Evolutionary conservation across 2,329 filamentous ascomycete species (phyloP).

Genomic region (Hirsutella rhossiliensis): DNA sequence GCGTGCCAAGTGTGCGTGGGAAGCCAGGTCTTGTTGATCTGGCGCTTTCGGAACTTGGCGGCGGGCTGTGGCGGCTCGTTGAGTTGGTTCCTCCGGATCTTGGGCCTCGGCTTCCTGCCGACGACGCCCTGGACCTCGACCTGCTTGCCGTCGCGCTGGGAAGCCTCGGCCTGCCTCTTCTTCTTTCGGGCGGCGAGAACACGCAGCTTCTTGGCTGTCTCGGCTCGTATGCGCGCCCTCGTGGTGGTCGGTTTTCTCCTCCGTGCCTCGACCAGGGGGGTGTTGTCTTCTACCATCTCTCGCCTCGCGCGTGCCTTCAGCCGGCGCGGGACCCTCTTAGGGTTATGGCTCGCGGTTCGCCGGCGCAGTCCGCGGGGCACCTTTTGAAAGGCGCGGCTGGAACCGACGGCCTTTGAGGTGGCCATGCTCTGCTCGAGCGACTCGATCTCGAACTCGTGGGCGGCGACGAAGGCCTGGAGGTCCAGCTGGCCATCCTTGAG

Average conservation of each 20-base stretch:
- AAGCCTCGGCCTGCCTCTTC: conserved; percentile 17
- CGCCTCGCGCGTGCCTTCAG: conserved; percentile 55
- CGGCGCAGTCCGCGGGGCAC: conserved; percentile 76
- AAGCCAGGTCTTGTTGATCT: conserved; percentile 82
- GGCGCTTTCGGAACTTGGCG: conserved; percentile 70
- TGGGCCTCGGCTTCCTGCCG: conserved; percentile 37
- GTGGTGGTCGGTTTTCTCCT: conserved; percentile 49
- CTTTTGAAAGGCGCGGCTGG: conserved; percentile 75
- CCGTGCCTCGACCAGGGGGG: conserved; percentile 60
- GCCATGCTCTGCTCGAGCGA: conserved; percentile 75
- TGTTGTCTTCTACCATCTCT: conserved; percentile 85
- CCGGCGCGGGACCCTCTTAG: conserved; percentile 73
- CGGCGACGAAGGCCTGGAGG: conserved; percentile 70
- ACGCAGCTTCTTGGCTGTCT: conserved; percentile 62
- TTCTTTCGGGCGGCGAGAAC: conserved; percentile 47
- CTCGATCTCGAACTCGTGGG: conserved; percentile 80
- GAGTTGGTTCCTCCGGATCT: conserved; percentile 58
- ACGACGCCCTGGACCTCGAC: conserved; percentile 7
- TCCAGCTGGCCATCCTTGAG: conserved; percentile 68
- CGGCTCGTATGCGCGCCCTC: conserved; percentile 52
- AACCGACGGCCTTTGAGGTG: conserved; percentile 49
- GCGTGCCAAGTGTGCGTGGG: conserved; percentile 92
- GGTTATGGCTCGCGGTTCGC: conserved; percentile 90
- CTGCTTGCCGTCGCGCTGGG: conserved; percentile 3
- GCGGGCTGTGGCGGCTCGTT: conserved; percentile 44